A percentile compares a stretch with the other conserved stretches of the same genome.
phyloP scores from a whole-genome alignment of 2,329 filamentous ascomycete genomes.

The Cucurbitaria berberidis region DNA sequence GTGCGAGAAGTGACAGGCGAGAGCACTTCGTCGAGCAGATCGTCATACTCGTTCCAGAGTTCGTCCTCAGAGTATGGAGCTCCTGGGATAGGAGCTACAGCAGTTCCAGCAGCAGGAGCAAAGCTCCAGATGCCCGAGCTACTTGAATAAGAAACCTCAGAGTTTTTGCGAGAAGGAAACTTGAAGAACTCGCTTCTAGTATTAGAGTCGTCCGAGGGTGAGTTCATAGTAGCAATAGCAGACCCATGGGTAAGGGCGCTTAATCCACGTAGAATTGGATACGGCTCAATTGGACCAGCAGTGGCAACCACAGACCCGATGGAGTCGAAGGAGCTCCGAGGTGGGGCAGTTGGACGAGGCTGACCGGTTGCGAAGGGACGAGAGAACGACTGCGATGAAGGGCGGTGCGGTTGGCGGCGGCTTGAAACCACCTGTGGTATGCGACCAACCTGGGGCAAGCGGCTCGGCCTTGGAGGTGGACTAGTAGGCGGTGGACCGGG shows the following conservation, averaged over 20 bases:
- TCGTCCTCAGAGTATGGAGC: conserved; percentile 79
- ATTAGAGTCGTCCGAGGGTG: conserved; percentile 35
- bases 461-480: conserved; percentile 60
- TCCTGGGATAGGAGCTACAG: conserved; percentile 67
- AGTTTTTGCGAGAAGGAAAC: conserved; percentile 76
- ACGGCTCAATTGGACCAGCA: conserved; percentile 41
- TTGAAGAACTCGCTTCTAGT: conserved; percentile 70
- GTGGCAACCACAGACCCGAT: conserved; percentile 35
- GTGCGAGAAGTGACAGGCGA: conserved; percentile 47
- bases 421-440: conserved; percentile 82
- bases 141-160: conserved; percentile 69
- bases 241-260: conserved; percentile 45
- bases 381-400: conserved; percentile 82
- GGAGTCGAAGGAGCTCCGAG: conserved; percentile 42
- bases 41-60: conserved; percentile 93
- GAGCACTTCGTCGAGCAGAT: conserved; percentile 76
- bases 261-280: conserved; percentile 44
- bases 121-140: conserved; percentile 67
- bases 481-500: conserved; percentile 32
- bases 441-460: conserved; percentile 80
- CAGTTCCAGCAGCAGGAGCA: conserved; percentile 63
- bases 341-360: conserved; percentile 44
- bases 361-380: conserved; percentile 70
- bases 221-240: conserved; percentile 45
- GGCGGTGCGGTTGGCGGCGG: conserved; percentile 65